A percentile compares a stretch with the other conserved stretches of the same genome.
These are phyloP conservation scores for Adansonia grandidieri DNA, from an alignment of 441 rosid genomes.

Conservation along the genomic window DNA sequence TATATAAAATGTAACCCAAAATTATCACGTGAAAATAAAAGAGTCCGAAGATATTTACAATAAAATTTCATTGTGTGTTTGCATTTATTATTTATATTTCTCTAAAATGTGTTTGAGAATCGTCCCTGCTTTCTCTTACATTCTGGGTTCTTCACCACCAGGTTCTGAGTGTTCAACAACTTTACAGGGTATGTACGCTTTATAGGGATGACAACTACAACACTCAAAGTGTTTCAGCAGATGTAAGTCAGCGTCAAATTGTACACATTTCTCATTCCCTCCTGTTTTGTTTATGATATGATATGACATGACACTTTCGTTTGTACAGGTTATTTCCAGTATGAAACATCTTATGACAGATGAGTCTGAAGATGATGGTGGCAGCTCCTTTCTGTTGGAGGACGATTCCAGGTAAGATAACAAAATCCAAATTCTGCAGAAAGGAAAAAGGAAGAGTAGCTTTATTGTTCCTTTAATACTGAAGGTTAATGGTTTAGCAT, in stretches of 20 bases:
- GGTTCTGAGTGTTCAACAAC: conserved; percentile 69
- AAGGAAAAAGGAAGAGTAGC: background rate
- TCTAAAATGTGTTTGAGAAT: background rate
- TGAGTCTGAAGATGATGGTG: conserved; percentile 47
- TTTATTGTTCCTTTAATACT: background rate
- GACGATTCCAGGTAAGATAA: conserved; percentile 57
- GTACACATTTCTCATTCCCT: background rate
- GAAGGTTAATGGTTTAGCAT: background rate
- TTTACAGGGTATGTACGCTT: conserved; percentile 73
- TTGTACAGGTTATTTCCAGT: conserved; percentile 71
- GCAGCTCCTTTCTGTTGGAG: conserved; percentile 57
- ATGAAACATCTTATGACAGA: conserved; percentile 59
- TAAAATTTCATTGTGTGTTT: background rate
- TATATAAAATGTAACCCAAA: too few relatives aligned
- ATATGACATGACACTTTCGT: background rate
- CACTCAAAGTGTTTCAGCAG: conserved; percentile 58
- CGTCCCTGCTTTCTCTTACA: conserved; percentile 11
- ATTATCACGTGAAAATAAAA: background rate
- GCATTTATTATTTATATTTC: too few relatives aligned
- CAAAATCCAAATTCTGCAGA: background rate
- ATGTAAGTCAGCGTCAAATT: conserved; percentile 48
- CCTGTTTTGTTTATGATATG: background rate
- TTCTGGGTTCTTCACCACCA: conserved; percentile 35
- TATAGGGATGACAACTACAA: conserved; percentile 59
- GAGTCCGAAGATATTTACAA: background rate